Conservation (phyloP, 805 yeast genomes). For the Candida montana region DNA sequence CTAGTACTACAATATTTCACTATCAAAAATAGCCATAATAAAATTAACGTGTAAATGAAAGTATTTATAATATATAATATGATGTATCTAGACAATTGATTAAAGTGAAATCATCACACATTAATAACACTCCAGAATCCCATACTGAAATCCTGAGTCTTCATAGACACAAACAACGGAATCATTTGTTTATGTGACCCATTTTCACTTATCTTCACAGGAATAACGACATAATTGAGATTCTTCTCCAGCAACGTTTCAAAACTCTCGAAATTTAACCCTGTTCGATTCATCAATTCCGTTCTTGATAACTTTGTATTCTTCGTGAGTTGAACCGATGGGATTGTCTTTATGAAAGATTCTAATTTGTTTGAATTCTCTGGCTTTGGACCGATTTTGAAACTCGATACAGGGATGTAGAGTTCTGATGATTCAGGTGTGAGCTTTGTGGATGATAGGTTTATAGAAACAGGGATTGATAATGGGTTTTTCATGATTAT, state of each 20-base stretch:
- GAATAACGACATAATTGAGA: constrained; percentile 27
- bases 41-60: too few species aligned
- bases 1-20: too few species aligned
- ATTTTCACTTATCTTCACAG: constrained; percentile 13
- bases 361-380: constrained; percentile 17
- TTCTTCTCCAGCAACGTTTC: constrained; percentile 18
- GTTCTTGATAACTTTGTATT: constrained; percentile 26
- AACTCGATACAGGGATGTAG: constrained; percentile 17
- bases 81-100: too few species aligned
- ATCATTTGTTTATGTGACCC: constrained; percentile 1
- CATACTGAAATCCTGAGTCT: constrained; percentile 11
- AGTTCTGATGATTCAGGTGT: constrained; percentile 4
- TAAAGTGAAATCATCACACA: too few species aligned
- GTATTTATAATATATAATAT: too few species aligned
- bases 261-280: constrained; percentile 7
- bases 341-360: constrained; percentile 21
- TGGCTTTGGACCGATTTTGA: constrained; percentile 15
- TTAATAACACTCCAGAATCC: constrained; percentile 19
- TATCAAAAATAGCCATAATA: too few species aligned
- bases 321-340: constrained; percentile 26
- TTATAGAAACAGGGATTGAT: constrained; percentile 8
- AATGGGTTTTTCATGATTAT: constrained; percentile 18
- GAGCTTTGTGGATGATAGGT: constrained; percentile 12
- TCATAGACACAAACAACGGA: constrained; percentile 23
- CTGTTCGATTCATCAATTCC: constrained; percentile 26